Percentiles rank a stretch among this genome's conserved stretches.
phyloP scores from a whole-genome alignment of 2,329 filamentous ascomycete genomes.

The Microthyrium microscopicum region DNA sequence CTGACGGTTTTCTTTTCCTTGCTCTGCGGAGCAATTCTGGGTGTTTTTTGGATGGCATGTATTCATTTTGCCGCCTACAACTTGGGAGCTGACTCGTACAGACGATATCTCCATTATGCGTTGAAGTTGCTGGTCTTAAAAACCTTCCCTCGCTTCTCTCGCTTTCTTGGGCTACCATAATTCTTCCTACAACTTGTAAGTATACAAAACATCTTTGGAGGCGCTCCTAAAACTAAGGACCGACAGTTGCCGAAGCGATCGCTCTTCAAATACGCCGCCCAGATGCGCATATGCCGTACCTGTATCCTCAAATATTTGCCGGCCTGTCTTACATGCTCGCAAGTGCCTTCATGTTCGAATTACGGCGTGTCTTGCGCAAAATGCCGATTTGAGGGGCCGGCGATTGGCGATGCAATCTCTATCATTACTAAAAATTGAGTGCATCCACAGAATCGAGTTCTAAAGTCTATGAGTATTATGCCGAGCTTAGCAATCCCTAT shows the following conservation, averaged over 20 bases:
- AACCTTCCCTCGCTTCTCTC: slow-evolving; percentile 25
- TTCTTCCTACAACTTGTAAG: slow-evolving; percentile 21
- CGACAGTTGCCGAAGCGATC: slow-evolving; percentile 22
- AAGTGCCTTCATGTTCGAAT: slow-evolving; percentile 17
- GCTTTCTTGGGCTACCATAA: slow-evolving; percentile 20
- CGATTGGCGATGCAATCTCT: no score
- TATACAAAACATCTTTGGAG: neutral
- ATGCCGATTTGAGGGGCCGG: no score
- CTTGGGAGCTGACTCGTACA: neutral
- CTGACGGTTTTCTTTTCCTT: slow-evolving; percentile 28
- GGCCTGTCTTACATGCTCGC: slow-evolving; percentile 20
- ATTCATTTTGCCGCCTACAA: neutral
- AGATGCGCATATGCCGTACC: slow-evolving; percentile 14
- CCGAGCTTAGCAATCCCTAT: no score
- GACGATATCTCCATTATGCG: slow-evolving; percentile 14
- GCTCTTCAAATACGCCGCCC: slow-evolving; percentile 23
- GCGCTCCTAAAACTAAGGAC: slow-evolving; percentile 1
- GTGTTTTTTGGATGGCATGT: slow-evolving; percentile 31
- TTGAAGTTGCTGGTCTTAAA: slow-evolving; percentile 24
- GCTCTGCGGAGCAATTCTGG: slow-evolving; percentile 26
- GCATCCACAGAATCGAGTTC: no score
- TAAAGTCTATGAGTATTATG: no score
- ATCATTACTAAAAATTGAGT: no score
- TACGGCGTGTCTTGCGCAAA: slow-evolving; percentile 11
- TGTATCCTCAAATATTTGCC: slow-evolving; percentile 24